A percentile compares a stretch with the other conserved stretches of the same genome.
Evolutionary conservation across 1,284 basidiomycete species (phyloP).

Genomic region (Ustilago trichophora): DNA sequence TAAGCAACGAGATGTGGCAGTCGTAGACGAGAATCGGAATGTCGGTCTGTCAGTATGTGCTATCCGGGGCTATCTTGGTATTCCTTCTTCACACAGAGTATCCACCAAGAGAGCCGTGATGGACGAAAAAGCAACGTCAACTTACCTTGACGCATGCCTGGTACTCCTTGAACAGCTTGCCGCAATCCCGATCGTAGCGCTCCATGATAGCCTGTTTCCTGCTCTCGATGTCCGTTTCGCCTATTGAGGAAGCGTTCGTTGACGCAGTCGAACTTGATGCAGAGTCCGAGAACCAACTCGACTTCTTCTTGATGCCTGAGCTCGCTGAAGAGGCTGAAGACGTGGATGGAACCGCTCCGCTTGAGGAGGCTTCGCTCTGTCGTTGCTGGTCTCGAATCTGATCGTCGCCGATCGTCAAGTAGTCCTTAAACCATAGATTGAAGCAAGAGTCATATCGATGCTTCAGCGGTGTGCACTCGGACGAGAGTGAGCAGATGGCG

Average conservation of each 20-base stretch:
- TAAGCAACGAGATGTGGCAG: no score
- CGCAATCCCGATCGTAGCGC: slow-evolving; percentile 80
- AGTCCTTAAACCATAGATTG: slow-evolving; percentile 94
- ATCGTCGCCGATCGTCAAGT: slow-evolving; percentile 70
- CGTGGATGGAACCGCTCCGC: neutral
- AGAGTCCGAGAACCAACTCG: slow-evolving; percentile 33
- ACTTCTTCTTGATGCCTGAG: slow-evolving; percentile 23
- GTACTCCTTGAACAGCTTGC: slow-evolving; percentile 80
- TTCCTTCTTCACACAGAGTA: no score
- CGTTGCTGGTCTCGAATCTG: slow-evolving; percentile 59
- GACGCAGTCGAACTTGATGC: slow-evolving; percentile 68
- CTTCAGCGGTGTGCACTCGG: slow-evolving; percentile 87
- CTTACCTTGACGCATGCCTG: slow-evolving; percentile 79
- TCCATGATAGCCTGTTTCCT: slow-evolving; percentile 46
- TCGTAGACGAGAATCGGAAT: no score
- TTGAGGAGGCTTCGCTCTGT: slow-evolving; percentile 67
- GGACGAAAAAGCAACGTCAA: no score
- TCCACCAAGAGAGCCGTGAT: no score
- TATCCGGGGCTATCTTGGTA: no score
- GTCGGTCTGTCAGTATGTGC: no score
- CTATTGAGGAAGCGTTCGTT: slow-evolving; percentile 35
- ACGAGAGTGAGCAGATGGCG: slow-evolving; percentile 71
- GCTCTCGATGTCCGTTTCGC: slow-evolving; percentile 29
- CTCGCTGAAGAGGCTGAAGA: neutral
- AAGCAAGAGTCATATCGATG: slow-evolving; percentile 90